Evolutionary conservation across 768 basidiomycete genomes (phyloP).

Genomic region (Lactarius sanguifluus): DNA sequence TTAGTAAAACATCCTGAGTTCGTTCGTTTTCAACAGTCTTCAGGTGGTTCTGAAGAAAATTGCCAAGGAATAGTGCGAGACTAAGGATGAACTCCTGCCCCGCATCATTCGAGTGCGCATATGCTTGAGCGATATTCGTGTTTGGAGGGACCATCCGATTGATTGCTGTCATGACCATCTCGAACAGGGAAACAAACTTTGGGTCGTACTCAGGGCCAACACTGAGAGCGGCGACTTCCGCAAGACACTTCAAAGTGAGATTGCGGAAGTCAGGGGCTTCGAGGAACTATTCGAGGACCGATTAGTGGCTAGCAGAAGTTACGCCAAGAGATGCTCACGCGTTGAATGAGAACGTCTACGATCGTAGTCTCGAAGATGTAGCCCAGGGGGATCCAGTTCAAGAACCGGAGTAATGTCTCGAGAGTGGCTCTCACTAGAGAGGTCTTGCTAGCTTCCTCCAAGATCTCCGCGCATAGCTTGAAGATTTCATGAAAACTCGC

Average conservation of each 20-base stretch:
- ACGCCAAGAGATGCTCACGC: constrained; percentile 56
- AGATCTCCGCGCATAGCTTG: constrained; percentile 93
- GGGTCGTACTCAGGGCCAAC: constrained; percentile 97
- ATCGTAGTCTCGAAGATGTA: constrained; percentile 99
- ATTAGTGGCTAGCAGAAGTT: constrained; percentile 19
- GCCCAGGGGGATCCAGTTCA: constrained; percentile 99
- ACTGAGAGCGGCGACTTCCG: constrained; percentile 92
- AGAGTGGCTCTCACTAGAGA: constrained; percentile 92
- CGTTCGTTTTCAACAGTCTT: constrained; percentile 90
- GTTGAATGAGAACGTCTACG: constrained; percentile 87
- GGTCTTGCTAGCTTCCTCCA: constrained; percentile 96
- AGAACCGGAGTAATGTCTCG: constrained; percentile 91
- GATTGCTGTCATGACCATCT: constrained; percentile 96
- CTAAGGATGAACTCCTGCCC: constrained; percentile 98
- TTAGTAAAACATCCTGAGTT: constrained; percentile 90
- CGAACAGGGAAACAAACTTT: constrained; percentile 97
- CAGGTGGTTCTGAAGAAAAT: constrained; percentile 92
- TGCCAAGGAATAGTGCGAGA: constrained; percentile 94
- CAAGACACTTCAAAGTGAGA: constrained; percentile 92
- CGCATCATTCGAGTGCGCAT: constrained; percentile 82
- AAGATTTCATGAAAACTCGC: constrained; percentile 97
- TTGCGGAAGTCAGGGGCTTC: constrained; percentile 97
- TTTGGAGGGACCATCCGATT: constrained; percentile 96
- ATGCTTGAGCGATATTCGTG: constrained; percentile 93
- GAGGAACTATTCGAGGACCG: constrained; percentile 68